phyloP scores from a whole-genome alignment of 2,329 filamentous ascomycete species.

The Sodiomyces alkalinus region DNA sequence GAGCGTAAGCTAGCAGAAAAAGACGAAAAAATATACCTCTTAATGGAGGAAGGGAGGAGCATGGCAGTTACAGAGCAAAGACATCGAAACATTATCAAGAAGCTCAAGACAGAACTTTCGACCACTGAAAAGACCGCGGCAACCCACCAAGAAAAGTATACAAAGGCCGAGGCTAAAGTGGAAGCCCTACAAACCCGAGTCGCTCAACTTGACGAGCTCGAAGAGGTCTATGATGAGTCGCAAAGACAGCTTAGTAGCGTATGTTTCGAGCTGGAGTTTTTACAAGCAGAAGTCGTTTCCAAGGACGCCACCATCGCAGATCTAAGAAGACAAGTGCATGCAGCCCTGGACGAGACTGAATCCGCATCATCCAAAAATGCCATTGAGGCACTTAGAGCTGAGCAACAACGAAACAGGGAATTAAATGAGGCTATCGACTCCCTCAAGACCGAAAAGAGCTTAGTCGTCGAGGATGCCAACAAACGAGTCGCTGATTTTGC shows the following conservation, averaged over 20 bases:
- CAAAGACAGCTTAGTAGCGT: slow-evolving; percentile 13
- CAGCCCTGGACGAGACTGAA: slow-evolving; percentile 51
- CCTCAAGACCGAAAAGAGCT: slow-evolving; percentile 64
- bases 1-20: slow-evolving; percentile 79
- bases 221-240: slow-evolving; percentile 29
- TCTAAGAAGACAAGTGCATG: slow-evolving; percentile 53
- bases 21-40: slow-evolving; percentile 73
- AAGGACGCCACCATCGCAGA: slow-evolving; percentile 52
- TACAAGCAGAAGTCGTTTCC: slow-evolving; percentile 47
- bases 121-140: slow-evolving; percentile 55
- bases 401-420: slow-evolving; percentile 35
- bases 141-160: too few relatives aligned
- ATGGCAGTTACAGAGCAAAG: slow-evolving; percentile 78
- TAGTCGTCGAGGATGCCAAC: slow-evolving; percentile 49
- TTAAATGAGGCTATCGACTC: slow-evolving; percentile 44
- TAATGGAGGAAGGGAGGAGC: slow-evolving; percentile 87
- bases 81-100: slow-evolving; percentile 69
- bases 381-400: slow-evolving; percentile 51
- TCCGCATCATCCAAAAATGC: slow-evolving; percentile 50
- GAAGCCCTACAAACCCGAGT: slow-evolving; percentile 30
- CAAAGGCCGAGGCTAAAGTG: slow-evolving; percentile 41
- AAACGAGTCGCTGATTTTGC: slow-evolving; percentile 54
- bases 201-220: slow-evolving; percentile 33
- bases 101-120: slow-evolving; percentile 50
- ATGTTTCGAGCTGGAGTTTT: slow-evolving; percentile 30